Evolutionary conservation across 345 rosid species (phyloP).

Genomic region (Citrus mangshanensis): DNA sequence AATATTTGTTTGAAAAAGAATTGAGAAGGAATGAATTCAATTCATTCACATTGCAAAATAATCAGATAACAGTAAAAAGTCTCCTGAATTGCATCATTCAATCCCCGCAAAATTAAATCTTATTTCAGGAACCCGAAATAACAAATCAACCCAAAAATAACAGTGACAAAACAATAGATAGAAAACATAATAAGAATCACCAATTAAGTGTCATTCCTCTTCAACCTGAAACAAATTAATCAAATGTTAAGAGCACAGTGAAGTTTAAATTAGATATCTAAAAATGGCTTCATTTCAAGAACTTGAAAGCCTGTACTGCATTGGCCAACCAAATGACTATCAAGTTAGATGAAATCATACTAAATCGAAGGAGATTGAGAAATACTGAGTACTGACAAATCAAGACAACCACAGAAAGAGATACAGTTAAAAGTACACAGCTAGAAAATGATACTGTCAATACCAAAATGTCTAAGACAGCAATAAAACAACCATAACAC

Average conservation of each 20-base stretch:
- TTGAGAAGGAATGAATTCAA: conserved; percentile 15
- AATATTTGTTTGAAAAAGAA: background rate
- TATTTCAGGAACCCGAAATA: conserved; percentile 30
- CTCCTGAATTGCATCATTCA: conserved; percentile 54
- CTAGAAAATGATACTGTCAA: background rate
- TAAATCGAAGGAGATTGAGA: background rate
- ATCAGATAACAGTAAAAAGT: conserved; percentile 25
- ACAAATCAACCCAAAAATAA: conserved; percentile 24
- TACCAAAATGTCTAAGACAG: background rate
- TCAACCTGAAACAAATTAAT: conserved; percentile 32
- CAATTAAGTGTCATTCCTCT: conserved; percentile 12
- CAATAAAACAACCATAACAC: background rate
- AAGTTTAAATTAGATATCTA: conserved; percentile 21
- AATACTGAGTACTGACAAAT: background rate
- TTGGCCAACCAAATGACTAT: background rate
- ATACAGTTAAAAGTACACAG: background rate
- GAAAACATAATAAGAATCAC: conserved; percentile 6
- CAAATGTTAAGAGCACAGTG: conserved; percentile 9
- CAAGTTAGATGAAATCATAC: conserved; percentile 5
- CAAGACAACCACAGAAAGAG: background rate
- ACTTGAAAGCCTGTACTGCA: conserved; percentile 22
- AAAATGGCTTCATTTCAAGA: conserved; percentile 12
- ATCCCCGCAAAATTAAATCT: conserved; percentile 70
- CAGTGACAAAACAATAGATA: background rate
- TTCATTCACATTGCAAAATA: conserved; percentile 21